Conservation (phyloP, 1,139 yeast genomes). For the Nakaseomyces kungkrabaensis region DNA sequence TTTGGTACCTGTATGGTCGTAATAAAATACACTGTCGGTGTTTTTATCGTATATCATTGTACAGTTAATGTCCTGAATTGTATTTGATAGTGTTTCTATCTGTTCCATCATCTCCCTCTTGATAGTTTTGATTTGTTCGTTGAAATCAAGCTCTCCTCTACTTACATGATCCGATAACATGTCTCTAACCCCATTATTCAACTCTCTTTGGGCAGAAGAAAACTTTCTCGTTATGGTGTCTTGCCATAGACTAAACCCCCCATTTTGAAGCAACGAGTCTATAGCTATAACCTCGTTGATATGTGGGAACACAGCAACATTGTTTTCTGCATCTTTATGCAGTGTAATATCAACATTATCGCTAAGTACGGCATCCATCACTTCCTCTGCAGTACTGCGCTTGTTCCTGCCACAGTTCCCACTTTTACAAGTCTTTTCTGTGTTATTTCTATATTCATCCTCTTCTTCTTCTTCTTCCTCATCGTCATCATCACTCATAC, state of each 20-base stretch:
- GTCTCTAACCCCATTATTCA: background rate
- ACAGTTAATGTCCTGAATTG: background rate
- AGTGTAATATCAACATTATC: background rate
- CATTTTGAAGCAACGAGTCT: background rate
- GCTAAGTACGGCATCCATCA: slow-evolving; percentile 2
- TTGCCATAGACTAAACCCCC: background rate
- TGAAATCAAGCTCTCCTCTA: background rate
- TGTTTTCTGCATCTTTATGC: background rate
- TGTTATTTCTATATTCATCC: background rate
- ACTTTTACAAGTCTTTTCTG: background rate
- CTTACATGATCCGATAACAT: background rate
- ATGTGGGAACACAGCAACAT: background rate
- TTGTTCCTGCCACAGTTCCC: background rate
- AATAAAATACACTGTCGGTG: slow-evolving; percentile 3
- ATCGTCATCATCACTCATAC: background rate
- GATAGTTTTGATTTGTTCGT: background rate
- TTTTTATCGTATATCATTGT: slow-evolving; percentile 1
- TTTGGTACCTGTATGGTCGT: slow-evolving; percentile 3
- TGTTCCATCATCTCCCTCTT: background rate
- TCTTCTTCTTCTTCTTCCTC: background rate
- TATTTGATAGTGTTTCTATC: background rate
- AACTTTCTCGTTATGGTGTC: background rate
- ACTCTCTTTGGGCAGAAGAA: background rate
- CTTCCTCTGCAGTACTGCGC: background rate
- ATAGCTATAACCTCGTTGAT: background rate